Percentiles rank a stretch among this genome's conserved stretches.
Conservation (phyloP, 164 flowering plant species). For the Stephania japonica region DNA sequence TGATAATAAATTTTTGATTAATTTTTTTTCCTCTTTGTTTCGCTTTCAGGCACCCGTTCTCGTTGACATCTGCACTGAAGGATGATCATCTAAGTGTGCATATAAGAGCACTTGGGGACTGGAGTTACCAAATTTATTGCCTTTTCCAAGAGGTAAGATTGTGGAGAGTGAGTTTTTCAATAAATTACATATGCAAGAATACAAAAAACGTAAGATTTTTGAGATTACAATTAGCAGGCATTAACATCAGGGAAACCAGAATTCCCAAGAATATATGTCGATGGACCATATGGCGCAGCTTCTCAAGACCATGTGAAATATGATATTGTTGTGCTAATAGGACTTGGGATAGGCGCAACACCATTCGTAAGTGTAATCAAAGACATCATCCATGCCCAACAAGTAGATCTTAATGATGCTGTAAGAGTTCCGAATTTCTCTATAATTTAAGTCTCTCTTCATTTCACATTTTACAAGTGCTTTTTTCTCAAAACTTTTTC, state of each 20-base stretch:
- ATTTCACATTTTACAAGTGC: no score
- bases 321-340: conserved; percentile 34
- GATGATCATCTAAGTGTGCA: conserved; percentile 38
- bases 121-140: conserved; percentile 39
- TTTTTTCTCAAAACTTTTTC: neutral
- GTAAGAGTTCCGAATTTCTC: conserved; percentile 6
- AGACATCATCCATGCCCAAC: conserved; percentile 24
- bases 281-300: conserved; percentile 50
- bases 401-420: conserved; percentile 10
- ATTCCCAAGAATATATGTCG: conserved; percentile 36
- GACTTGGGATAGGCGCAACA: conserved; percentile 54
- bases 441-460: neutral
- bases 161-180: neutral
- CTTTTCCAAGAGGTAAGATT: conserved; percentile 39
- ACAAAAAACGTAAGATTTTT: neutral
- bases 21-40: conserved; percentile 2
- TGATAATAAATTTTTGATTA: neutral
- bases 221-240: conserved; percentile 22
- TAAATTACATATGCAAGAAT: neutral
- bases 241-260: conserved; percentile 7
- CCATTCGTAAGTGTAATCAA: conserved; percentile 51
- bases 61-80: conserved; percentile 45
- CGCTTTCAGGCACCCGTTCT: conserved; percentile 43
- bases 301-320: conserved; percentile 48
- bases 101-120: conserved; percentile 44